Percentiles rank a stretch among this genome's conserved stretches.
Evolutionary conservation across 768 basidiomycete genomes (phyloP).

Genomic region (Daedaleopsis sinensis): DNA sequence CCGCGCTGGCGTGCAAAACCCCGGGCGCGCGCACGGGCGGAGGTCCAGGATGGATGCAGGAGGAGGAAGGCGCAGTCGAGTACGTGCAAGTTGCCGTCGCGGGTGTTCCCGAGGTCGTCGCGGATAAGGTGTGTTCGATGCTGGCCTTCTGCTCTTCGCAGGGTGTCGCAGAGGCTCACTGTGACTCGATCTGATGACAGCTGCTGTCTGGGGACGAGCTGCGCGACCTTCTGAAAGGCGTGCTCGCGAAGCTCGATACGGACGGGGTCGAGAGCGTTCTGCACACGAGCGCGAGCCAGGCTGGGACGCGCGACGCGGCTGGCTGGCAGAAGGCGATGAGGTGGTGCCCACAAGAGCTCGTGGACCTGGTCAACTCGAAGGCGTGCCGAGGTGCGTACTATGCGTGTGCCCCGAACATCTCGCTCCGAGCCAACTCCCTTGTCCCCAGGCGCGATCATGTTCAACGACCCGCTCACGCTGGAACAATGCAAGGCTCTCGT

Average conservation of each 20-base stretch:
- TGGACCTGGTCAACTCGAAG: conserved; percentile 91
- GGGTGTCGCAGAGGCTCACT: conserved; percentile 16
- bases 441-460: conserved; percentile 89
- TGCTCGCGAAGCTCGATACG: conserved; percentile 61
- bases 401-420: conserved; percentile 1
- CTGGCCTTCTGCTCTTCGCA: conserved; percentile 8
- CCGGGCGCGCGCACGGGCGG: conserved; percentile 23
- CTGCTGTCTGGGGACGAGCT: conserved; percentile 72
- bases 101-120: conserved; percentile 69
- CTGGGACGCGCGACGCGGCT: neutral
- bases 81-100: conserved; percentile 70
- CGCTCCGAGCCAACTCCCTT: neutral
- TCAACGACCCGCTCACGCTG: conserved; percentile 76
- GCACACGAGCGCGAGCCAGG: neutral
- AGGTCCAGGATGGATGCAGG: no score
- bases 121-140: conserved; percentile 55
- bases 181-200: conserved; percentile 35
- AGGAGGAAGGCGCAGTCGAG: conserved; percentile 27
- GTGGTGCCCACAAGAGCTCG: conserved; percentile 79
- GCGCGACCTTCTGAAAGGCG: conserved; percentile 73
- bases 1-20: conserved; percentile 21
- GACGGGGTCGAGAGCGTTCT: conserved; percentile 37
- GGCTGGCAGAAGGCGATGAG: conserved; percentile 74
- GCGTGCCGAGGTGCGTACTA: conserved; percentile 82
- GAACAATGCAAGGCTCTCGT: conserved; percentile 76